A percentile compares a stretch with the other conserved stretches of the same genome.
phyloP scores from a whole-genome alignment of 2,329 filamentous ascomycete genomes.

The Alternaria tenuissima region DNA sequence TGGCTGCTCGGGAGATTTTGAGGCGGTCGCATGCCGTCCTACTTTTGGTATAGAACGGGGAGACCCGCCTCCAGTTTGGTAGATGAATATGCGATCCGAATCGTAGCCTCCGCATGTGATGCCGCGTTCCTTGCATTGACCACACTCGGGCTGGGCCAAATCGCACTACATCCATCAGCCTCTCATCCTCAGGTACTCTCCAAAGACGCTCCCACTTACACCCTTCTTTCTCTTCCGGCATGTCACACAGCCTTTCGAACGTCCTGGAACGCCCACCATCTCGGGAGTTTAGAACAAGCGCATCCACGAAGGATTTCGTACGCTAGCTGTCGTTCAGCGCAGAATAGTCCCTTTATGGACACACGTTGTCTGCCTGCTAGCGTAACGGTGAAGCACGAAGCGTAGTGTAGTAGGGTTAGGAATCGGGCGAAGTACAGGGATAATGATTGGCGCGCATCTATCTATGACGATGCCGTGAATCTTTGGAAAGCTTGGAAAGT shows the following conservation, averaged over 20 bases:
- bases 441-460: constrained; percentile 10
- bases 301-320: not conserved
- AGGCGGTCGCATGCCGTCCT: constrained; percentile 1
- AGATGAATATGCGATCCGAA: constrained; percentile 68
- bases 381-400: not conserved
- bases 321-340: constrained; percentile 19
- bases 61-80: constrained; percentile 19
- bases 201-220: constrained; percentile 49
- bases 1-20: constrained; percentile 8
- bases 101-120: constrained; percentile 71
- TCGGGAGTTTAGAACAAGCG: not conserved
- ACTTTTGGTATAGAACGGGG: not conserved
- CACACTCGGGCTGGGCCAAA: constrained; percentile 67
- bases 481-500: not conserved
- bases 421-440: not conserved
- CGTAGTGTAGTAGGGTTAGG: not conserved
- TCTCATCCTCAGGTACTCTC: not conserved
- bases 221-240: constrained; percentile 62
- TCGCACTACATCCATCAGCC: constrained; percentile 60
- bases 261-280: constrained; percentile 40
- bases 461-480: constrained; percentile 11
- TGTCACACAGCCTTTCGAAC: constrained; percentile 46
- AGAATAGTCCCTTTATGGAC: constrained; percentile 29
- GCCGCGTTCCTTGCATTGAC: constrained; percentile 66
- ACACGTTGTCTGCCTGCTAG: constrained; percentile 7